Percentiles rank a stretch among this genome's conserved stretches.
These are phyloP conservation scores for Gracilariopsis chorda DNA, from an alignment of 23 red algal genomes.

Conservation along the genomic window DNA sequence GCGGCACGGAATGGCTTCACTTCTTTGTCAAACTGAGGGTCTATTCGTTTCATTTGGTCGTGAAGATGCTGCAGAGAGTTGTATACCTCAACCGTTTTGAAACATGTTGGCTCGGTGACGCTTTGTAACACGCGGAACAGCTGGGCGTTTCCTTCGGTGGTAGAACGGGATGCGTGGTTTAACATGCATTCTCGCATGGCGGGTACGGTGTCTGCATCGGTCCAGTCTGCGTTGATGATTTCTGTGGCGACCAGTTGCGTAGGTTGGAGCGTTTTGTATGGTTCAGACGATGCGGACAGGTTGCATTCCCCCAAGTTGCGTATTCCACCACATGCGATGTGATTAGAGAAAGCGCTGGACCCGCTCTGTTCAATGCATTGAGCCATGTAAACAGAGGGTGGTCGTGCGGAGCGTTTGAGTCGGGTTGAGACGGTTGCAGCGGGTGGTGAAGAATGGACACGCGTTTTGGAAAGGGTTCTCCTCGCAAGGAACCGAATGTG, in stretches of 20 bases:
- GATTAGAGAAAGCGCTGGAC: background rate
- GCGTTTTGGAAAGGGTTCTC: slow-evolving; percentile 14
- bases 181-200: background rate
- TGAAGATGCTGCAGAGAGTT: background rate
- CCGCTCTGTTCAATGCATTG: background rate
- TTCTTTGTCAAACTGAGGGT: slow-evolving; percentile 18
- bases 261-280: background rate
- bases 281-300: background rate
- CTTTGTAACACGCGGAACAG: slow-evolving; percentile 31
- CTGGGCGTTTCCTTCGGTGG: background rate
- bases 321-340: background rate
- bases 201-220: background rate
- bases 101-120: slow-evolving; percentile 3
- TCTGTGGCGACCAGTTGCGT: background rate
- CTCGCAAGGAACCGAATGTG: slow-evolving; percentile 9
- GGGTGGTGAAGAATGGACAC: background rate
- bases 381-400: background rate
- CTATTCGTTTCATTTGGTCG: background rate
- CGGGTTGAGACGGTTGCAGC: no score
- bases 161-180: background rate
- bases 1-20: slow-evolving; percentile 6
- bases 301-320: background rate
- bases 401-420: background rate
- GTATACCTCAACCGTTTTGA: slow-evolving; percentile 62
- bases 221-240: slow-evolving; percentile 48